phyloP scores from a whole-genome alignment of 192 early-diverging fungal species.

The Backusella tarrabulga region DNA sequence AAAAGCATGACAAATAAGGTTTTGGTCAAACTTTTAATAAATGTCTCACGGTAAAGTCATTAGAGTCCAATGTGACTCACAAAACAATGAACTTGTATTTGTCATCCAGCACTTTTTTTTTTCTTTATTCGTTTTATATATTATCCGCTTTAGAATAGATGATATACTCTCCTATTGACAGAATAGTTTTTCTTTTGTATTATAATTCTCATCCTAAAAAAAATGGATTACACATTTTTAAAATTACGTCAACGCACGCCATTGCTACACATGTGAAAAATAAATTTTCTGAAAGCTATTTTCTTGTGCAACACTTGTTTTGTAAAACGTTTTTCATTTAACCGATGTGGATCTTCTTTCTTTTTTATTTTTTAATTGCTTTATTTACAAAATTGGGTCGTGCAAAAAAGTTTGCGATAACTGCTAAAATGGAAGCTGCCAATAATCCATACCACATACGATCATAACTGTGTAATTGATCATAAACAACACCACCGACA shows the following conservation, averaged over 20 bases:
- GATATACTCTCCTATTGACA: too few relatives aligned
- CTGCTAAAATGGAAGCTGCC: slow-evolving; percentile 24
- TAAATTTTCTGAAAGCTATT: not conserved
- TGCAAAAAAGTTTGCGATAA: slow-evolving; percentile 20
- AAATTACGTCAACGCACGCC: not conserved
- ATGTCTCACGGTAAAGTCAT: not conserved
- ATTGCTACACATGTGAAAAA: not conserved
- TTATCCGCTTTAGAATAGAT: too few relatives aligned
- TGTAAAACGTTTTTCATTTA: not conserved
- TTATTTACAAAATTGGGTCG: not conserved
- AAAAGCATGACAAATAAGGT: not conserved
- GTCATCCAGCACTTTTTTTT: not conserved
- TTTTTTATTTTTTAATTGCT: not conserved
- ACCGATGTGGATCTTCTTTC: not conserved
- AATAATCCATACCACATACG: slow-evolving; percentile 34
- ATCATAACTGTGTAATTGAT: slow-evolving; percentile 19
- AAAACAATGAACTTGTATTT: not conserved
- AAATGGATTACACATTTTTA: not conserved
- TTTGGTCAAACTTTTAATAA: not conserved
- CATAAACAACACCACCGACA: slow-evolving; percentile 33
- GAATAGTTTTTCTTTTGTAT: too few relatives aligned
- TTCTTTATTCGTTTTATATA: not conserved
- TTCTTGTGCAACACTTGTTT: not conserved
- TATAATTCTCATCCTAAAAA: not conserved
- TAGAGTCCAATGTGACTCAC: not conserved